A percentile compares a stretch with the other conserved stretches of the same genome.
phyloP scores from a whole-genome alignment of 163 green algal species.

The Scenedesmus sp. region DNA sequence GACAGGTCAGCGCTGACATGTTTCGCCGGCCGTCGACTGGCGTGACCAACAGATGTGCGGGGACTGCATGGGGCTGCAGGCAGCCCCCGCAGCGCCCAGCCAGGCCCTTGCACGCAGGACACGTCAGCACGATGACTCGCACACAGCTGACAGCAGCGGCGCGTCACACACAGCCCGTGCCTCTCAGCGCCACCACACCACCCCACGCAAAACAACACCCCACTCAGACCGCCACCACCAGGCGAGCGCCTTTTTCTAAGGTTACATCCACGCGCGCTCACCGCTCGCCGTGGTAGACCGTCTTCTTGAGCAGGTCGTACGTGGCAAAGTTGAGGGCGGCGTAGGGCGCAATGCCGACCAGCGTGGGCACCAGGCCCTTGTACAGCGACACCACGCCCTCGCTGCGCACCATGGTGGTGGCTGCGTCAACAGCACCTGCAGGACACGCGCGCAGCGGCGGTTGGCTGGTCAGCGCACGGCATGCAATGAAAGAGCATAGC shows the following conservation, averaged over 20 bases:
- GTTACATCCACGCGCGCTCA: slow-evolving; percentile 36
- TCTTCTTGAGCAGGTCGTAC: slow-evolving; percentile 91
- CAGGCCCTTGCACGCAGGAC: no score
- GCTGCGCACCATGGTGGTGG: slow-evolving; percentile 74
- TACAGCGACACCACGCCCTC: slow-evolving; percentile 88
- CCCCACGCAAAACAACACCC: neutral
- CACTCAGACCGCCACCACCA: neutral
- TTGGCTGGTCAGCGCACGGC: neutral
- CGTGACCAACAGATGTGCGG: no score
- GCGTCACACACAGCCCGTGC: neutral
- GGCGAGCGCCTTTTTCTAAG: no score
- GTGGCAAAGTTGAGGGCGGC: slow-evolving; percentile 94
- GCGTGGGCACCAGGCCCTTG: slow-evolving; percentile 88
- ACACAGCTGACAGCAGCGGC: no score
- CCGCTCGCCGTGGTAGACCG: slow-evolving; percentile 72
- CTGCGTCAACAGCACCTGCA: slow-evolving; percentile 78
- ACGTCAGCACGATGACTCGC: neutral
- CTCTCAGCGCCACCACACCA: neutral
- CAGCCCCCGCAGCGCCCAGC: no score
- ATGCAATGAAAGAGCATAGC: slow-evolving; percentile 17
- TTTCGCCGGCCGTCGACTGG: no score
- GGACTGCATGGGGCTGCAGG: no score
- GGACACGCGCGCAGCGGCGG: neutral
- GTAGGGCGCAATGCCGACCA: slow-evolving; percentile 92
- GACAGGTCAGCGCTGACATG: no score